Evolutionary conservation across 2,329 filamentous ascomycete species (phyloP).

Genomic region (Leptographium procerum): DNA sequence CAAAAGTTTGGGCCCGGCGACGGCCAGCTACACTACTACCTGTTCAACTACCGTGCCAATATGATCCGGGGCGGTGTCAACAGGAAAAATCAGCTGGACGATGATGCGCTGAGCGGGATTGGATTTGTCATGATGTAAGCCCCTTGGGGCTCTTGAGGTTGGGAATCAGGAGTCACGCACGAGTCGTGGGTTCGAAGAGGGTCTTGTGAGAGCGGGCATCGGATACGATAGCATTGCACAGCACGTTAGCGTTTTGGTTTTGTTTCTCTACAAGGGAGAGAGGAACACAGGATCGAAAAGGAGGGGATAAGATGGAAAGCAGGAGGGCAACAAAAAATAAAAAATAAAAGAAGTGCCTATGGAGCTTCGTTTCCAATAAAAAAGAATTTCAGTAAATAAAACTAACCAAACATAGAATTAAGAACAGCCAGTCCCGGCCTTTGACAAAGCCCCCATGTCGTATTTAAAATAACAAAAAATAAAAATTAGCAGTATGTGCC

Average conservation of each 20-base stretch:
- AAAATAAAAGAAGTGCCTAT: too few species aligned
- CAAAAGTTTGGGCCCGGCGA: conserved; percentile 94
- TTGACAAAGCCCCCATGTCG: too few species aligned
- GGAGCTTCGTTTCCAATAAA: not conserved
- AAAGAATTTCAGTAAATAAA: too few species aligned
- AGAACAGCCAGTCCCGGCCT: too few species aligned
- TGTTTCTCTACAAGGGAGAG: not conserved
- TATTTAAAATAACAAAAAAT: not conserved
- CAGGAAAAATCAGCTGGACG: conserved; percentile 64
- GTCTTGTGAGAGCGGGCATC: not conserved
- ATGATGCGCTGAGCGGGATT: conserved; percentile 69
- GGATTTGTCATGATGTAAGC: conserved; percentile 62
- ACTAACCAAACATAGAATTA: too few species aligned
- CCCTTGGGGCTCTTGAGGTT: too few species aligned
- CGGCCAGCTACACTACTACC: conserved; percentile 89
- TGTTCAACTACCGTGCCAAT: conserved; percentile 91
- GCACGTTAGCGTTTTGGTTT: not conserved
- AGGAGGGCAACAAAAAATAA: too few species aligned
- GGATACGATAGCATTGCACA: not conserved
- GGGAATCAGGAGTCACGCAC: too few species aligned
- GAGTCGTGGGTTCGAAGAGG: not conserved
- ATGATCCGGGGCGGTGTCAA: conserved; percentile 81
- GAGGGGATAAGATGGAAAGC: too few species aligned
- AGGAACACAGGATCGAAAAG: not conserved
- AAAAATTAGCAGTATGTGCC: too few species aligned